Evolutionary conservation across 75 land plant genomes (phyloP).

Genomic region (Picea sitchensis): DNA sequence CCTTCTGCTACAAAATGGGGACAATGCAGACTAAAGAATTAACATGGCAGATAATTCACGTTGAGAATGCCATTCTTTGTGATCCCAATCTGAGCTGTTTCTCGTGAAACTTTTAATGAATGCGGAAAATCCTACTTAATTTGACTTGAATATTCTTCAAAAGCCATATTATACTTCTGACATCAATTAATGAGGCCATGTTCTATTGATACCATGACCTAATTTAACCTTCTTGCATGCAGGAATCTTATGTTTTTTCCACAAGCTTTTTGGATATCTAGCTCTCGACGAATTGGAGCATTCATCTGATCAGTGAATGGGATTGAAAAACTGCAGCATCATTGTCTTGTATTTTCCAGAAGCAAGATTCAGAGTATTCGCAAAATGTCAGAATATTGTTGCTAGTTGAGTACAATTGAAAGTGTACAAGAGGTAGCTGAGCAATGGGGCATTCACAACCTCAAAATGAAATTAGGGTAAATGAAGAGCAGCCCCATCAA

Average conservation of each 20-base stretch:
- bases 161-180: not conserved
- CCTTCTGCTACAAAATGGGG: not conserved
- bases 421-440: constrained; percentile 4
- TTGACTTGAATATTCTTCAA: not conserved
- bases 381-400: not conserved
- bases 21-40: not conserved
- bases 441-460: not conserved
- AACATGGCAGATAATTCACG: not conserved
- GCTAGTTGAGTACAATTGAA: not conserved
- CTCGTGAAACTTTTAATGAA: not conserved
- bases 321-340: not conserved
- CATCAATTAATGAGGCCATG: not conserved
- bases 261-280: not conserved
- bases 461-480: not conserved
- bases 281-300: not conserved
- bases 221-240: not conserved
- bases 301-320: not conserved
- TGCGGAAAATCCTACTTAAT: not conserved
- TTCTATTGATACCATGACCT: not conserved
- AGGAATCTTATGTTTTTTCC: not conserved
- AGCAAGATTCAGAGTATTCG: not conserved
- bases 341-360: not conserved
- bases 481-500: constrained; percentile 7
- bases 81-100: not conserved
- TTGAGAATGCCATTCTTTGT: not conserved